phyloP scores from a whole-genome alignment of 352 stramenopile species.

The Blastocystis hominis region DNA sequence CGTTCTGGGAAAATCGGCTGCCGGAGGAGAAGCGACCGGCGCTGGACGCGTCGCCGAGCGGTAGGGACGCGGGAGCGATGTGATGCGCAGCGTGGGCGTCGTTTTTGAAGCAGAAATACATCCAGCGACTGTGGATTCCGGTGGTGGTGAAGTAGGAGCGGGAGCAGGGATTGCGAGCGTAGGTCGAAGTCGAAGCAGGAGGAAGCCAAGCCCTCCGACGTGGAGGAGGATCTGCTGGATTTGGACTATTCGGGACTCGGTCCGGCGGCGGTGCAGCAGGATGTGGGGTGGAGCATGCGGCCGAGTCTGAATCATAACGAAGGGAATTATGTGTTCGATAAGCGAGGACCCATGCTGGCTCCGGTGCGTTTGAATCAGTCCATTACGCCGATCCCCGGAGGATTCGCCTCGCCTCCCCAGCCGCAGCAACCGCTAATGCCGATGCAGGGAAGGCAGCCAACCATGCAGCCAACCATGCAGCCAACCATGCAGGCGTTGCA shows the following conservation, averaged over 20 bases:
- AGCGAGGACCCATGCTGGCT: not conserved
- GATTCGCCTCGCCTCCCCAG: not conserved
- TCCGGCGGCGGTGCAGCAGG: not conserved
- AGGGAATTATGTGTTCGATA: not conserved
- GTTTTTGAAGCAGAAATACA: constrained; percentile 54
- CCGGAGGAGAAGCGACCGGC: not conserved
- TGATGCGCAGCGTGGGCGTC: not conserved
- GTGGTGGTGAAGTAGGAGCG: not conserved
- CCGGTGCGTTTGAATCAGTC: not conserved
- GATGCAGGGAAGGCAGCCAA: not conserved
- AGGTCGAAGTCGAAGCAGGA: not conserved
- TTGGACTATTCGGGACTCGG: constrained; percentile 42
- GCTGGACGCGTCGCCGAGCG: constrained; percentile 20
- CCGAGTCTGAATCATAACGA: not conserved
- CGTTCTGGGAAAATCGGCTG: constrained; percentile 42
- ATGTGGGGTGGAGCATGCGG: constrained; percentile 8
- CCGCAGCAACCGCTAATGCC: not conserved
- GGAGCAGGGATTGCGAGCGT: not conserved
- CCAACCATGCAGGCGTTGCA: not conserved
- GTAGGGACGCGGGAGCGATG: not conserved
- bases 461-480: no score
- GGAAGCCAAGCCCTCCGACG: not conserved
- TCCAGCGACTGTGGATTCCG: constrained; percentile 32
- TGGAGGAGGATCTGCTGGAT: constrained; percentile 47
- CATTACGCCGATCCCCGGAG: not conserved